Evolutionary conservation across 768 basidiomycete genomes (phyloP), one percentile per base, ranked within the genome.

Genomic region (Neoboletus brunneissimus): DNA sequence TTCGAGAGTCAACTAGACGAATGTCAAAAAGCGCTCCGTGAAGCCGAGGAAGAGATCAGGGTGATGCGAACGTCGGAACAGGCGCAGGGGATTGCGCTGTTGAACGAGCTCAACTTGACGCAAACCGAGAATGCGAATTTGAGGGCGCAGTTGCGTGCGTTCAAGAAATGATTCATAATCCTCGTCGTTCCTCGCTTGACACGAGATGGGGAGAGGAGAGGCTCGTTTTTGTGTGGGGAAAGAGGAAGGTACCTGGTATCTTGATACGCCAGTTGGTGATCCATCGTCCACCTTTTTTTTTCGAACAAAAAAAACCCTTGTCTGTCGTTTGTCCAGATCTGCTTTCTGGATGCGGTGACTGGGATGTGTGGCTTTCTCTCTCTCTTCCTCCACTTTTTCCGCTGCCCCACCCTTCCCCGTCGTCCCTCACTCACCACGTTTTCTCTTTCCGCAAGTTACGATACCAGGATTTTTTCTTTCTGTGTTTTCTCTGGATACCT

Each of bases 71-170:
- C 74, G 61, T 83, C 84, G 16, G 91, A 94, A 65, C 89, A 93
- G 73, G 81, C 78, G 10, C 94, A 95, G 74, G 79, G 88, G 60
- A 84, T 92, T 53, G 87, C 88, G 32, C 68, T 99, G 53, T 77
- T 99, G 42, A 94, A 97, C 66, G 93, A 96, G 75, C 79, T 96
- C 64, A 94, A 91, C 68, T 77, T 81, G 50, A 80, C 88, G 73
- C 90, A 93, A 74, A 86, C 81, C 54, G 90, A 93, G 74, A 93
- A 94, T 64, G 78, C 75, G 40, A 82, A 70, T 38, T 67, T 94
- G 57, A 80, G 88, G 43, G 82, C 84, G 32, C 91, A 93, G 70
- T 64, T 94, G 62, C 79, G 90, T 50, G 79, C 79, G 23, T 69
- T 77, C 59, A 87, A 83, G 52, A 67, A 57, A 44, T 71, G 25